Base-by-base conservation (phyloP, 2,329 filamentous ascomycete genomes). In the Neurospora sp. region DNA sequence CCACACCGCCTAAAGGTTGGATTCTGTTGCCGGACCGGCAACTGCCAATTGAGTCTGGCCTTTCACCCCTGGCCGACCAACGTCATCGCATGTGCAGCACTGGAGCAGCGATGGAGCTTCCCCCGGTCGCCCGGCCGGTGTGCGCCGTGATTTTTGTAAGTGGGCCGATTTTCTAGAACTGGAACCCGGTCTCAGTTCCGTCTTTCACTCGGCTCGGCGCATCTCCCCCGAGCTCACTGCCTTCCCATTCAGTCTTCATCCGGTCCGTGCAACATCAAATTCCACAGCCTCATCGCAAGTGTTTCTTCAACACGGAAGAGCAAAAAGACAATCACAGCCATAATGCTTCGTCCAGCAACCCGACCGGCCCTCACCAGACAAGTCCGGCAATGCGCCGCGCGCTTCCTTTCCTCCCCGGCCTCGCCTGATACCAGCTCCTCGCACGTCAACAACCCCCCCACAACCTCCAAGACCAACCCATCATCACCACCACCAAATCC, bases 391-490 rank as follows among this genome's bases (percentile, higher is more conserved):
- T 62, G 23, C 52, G 52, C 52, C 52, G 15, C 67, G 19, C 67
- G 69, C 40, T 66, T 65, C 38, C n/a, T 71, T 57, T 68, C 40
- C 40, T 33, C 68, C 3, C 17, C 68, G 36, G 46, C 33, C 46
- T 43, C 23, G 36, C 36, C 62, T 66, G 52, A 62, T 17, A 46
- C 62, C 38, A 15, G 40, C 40, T 67, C 69, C 12, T 66, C 43
- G n/a, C 37, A 19, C 17, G 39, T 66, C 39, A 33, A 52, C 67
- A 28, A n/a, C 52, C 23, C 52, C 11, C 17, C 33, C 70, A 36
- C 46, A 41, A 43, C 66, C 40, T 33, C 52, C 66, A 68, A 39
- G 36, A 66, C 41, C 71, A 67, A 39, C 43, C 28, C 71, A 37
- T 4, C 65, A 66, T n/a, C 57, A 65, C 41, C 69, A 66, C 15